These are phyloP conservation scores for Vickermania spadyakhi DNA, from an alignment of 208 protist genomes.

Conservation along the genomic window DNA sequence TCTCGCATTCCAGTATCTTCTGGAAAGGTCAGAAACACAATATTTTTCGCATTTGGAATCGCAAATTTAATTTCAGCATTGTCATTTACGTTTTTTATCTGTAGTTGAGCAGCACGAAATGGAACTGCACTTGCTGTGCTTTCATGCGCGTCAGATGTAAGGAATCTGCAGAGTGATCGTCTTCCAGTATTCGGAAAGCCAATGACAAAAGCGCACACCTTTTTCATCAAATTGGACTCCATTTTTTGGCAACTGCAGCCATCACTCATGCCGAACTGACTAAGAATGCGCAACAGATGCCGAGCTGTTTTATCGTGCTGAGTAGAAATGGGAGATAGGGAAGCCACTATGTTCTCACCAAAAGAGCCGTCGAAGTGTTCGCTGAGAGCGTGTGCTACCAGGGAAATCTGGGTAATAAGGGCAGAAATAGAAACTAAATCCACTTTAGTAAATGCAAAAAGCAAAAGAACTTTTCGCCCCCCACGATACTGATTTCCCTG, in stretches of 20 bases:
- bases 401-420: conserved; percentile 66
- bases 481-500: conserved; percentile 36
- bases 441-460: conserved; percentile 75
- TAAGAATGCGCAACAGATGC: conserved; percentile 52
- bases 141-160: conserved; percentile 35
- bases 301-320: conserved; percentile 42
- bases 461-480: conserved; percentile 46
- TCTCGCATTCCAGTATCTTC: conserved; percentile 45
- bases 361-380: conserved; percentile 23
- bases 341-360: conserved; percentile 23
- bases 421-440: conserved; percentile 68
- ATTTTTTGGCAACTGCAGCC: conserved; percentile 34
- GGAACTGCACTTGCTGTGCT: conserved; percentile 57
- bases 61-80: conserved; percentile 48
- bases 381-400: conserved; percentile 44
- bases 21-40: conserved; percentile 69
- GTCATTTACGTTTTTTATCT: conserved; percentile 19
- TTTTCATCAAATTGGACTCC: conserved; percentile 55
- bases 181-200: conserved; percentile 77
- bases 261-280: conserved; percentile 57
- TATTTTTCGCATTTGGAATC: conserved; percentile 68
- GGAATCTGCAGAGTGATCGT: conserved; percentile 42
- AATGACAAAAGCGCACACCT: conserved; percentile 72
- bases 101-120: conserved; percentile 60
- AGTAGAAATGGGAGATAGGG: conserved; percentile 52